These are phyloP conservation scores for Thielaviopsis ethacetica DNA, from an alignment of 2,329 filamentous ascomycete genomes.

Conservation along the genomic window DNA sequence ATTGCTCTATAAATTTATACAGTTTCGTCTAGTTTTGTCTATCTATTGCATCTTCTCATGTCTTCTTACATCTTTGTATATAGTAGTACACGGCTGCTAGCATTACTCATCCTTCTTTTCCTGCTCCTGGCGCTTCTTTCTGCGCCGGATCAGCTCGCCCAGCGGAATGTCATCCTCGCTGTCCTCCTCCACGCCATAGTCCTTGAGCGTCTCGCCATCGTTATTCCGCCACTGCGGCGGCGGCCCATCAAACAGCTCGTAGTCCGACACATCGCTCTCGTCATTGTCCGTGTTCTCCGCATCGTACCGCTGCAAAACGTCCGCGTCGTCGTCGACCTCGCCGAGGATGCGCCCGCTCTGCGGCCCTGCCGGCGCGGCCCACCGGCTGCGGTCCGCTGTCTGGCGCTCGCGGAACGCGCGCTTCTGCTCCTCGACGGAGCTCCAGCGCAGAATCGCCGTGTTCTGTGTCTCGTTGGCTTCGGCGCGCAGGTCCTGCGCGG, in stretches of 20 bases:
- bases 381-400: slow-evolving; percentile 27
- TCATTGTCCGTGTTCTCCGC: slow-evolving; percentile 33
- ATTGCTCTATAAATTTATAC: neutral
- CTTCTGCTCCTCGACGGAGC: slow-evolving; percentile 27
- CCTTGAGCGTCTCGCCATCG: slow-evolving; percentile 56
- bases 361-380: slow-evolving; percentile 24
- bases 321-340: slow-evolving; percentile 27
- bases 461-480: slow-evolving; percentile 17
- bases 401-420: slow-evolving; percentile 35
- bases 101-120: slow-evolving; percentile 18
- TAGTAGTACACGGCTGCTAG: neutral
- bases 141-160: slow-evolving; percentile 45
- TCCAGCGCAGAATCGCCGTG: slow-evolving; percentile 16
- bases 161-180: slow-evolving; percentile 46
- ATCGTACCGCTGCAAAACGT: slow-evolving; percentile 23
- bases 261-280: slow-evolving; percentile 26
- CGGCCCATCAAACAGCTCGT: slow-evolving; percentile 13
- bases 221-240: slow-evolving; percentile 51
- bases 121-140: slow-evolving; percentile 23
- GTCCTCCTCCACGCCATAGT: slow-evolving; percentile 62
- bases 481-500: slow-evolving; percentile 17
- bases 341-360: slow-evolving; percentile 39
- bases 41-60: too few relatives aligned
- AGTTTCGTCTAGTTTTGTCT: neutral
- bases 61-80: neutral